Percentiles rank a stretch among this genome's conserved stretches.
Conservation (phyloP, 169 alveolate genomes). For the Cryptosporidium ryanae region DNA sequence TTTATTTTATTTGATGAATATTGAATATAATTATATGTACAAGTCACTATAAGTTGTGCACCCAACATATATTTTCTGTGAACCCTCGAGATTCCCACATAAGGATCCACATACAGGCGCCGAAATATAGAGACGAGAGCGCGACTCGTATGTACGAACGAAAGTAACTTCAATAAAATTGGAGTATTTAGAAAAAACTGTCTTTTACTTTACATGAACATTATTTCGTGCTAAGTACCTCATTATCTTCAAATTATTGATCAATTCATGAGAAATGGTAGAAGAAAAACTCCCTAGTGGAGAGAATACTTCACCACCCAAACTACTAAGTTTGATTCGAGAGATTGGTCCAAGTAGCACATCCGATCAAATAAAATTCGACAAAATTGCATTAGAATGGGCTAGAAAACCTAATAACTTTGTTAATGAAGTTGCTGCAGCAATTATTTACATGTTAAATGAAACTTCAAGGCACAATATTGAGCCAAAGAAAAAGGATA, state of each 20-base stretch:
- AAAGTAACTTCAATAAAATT: not conserved
- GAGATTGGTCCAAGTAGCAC: constrained; percentile 67
- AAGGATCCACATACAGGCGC: too few relatives aligned
- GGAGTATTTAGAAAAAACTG: not conserved
- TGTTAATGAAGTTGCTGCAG: constrained; percentile 12
- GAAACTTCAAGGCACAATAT: constrained; percentile 38
- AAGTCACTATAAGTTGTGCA: too few relatives aligned
- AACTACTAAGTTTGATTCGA: constrained; percentile 3
- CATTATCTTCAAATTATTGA: constrained; percentile 3
- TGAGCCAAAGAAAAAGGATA: not conserved
- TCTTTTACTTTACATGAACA: too few relatives aligned
- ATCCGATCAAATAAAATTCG: constrained; percentile 22
- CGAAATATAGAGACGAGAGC: constrained; percentile 42
- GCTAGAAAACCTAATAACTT: not conserved
- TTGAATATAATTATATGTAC: not conserved
- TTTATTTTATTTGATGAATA: not conserved
- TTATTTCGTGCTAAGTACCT: too few relatives aligned
- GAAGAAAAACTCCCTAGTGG: constrained; percentile 44
- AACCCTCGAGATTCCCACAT: not conserved
- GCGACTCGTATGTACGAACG: constrained; percentile 10
- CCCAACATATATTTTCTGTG: too few relatives aligned
- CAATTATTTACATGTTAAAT: constrained; percentile 43
- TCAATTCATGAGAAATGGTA: constrained; percentile 43
- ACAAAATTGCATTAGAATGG: constrained; percentile 23
- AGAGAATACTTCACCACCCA: not conserved